Percentiles rank a stretch among this genome's conserved stretches.
phyloP scores from a whole-genome alignment of 2,329 filamentous ascomycete genomes.

The Biscogniauxia sp. region DNA sequence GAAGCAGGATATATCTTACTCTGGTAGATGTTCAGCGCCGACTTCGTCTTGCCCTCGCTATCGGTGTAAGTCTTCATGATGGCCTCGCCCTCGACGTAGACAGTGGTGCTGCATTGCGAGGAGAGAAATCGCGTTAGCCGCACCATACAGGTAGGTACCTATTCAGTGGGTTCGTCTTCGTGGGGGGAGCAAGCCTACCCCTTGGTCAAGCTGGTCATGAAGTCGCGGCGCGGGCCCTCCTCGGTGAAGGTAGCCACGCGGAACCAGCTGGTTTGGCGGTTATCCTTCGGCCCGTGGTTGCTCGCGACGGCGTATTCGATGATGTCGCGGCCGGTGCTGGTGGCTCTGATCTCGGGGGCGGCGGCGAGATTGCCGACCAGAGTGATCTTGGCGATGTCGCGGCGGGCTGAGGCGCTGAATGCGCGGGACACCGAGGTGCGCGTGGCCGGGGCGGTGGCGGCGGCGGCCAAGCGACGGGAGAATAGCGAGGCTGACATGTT shows the following conservation, averaged over 20 bases:
- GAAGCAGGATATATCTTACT: conserved; percentile 53
- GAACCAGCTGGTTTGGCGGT: conserved; percentile 83
- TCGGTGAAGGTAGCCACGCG: conserved; percentile 68
- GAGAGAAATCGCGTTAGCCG: conserved; percentile 11
- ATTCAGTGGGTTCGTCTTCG: background rate
- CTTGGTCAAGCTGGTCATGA: conserved; percentile 72
- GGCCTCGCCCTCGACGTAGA: conserved; percentile 84
- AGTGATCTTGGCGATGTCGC: conserved; percentile 73
- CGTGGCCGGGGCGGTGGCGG: background rate
- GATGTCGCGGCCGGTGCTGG: conserved; percentile 69
- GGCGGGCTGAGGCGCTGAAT: conserved; percentile 71
- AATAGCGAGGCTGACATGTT: background rate
- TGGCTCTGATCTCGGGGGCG: conserved; percentile 71
- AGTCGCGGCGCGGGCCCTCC: conserved; percentile 69
- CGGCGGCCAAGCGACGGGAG: background rate
- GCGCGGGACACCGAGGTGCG: conserved; percentile 45
- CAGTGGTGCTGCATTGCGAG: conserved; percentile 57
- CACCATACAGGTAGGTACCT: background rate
- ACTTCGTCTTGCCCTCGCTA: conserved; percentile 65
- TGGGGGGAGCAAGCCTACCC: conserved; percentile 60
- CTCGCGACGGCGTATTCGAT: conserved; percentile 76
- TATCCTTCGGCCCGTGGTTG: conserved; percentile 63
- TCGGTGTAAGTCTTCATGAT: conserved; percentile 66
- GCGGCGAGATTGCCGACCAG: conserved; percentile 82
- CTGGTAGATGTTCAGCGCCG: conserved; percentile 69